phyloP scores from a whole-genome alignment of 768 basidiomycete genomes.

The Amanita pallidorosea region DNA sequence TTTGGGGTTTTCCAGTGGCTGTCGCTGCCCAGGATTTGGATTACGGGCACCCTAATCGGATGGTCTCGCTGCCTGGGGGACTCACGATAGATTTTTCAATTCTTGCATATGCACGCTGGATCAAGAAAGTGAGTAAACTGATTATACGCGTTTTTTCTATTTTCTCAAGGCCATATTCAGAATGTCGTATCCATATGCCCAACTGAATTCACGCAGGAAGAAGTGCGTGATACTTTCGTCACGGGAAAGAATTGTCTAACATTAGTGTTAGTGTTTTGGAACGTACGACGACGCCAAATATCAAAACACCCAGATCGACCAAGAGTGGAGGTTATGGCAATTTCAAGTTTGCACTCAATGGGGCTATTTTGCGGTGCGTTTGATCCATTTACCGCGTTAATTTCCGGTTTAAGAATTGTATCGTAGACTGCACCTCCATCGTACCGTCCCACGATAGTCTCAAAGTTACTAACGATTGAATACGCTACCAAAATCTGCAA shows the following conservation, averaged over 20 bases:
- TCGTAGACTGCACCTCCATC: slow-evolving; percentile 65
- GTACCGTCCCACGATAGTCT: slow-evolving; percentile 69
- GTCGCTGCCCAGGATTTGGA: slow-evolving; percentile 20
- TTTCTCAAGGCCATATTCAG: slow-evolving; percentile 18
- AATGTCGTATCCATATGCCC: slow-evolving; percentile 50
- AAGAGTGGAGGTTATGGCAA: slow-evolving; percentile 79
- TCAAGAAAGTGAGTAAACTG: slow-evolving; percentile 44
- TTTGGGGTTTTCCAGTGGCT: slow-evolving; percentile 11
- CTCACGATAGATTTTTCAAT: slow-evolving; percentile 50
- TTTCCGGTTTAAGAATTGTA: not conserved
- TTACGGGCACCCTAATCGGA: slow-evolving; percentile 37
- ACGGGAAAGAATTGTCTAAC: not conserved
- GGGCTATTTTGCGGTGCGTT: slow-evolving; percentile 80
- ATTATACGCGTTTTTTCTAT: not conserved
- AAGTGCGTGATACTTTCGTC: slow-evolving; percentile 14
- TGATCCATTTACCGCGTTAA: not conserved
- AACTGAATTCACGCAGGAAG: slow-evolving; percentile 23
- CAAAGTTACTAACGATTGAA: slow-evolving; percentile 47
- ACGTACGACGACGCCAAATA: slow-evolving; percentile 64
- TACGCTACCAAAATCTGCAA: slow-evolving; percentile 28
- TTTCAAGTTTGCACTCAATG: slow-evolving; percentile 94
- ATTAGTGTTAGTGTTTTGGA: slow-evolving; percentile 67
- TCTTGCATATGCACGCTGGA: slow-evolving; percentile 67
- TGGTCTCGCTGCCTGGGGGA: slow-evolving; percentile 33
- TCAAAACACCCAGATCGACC: slow-evolving; percentile 46